Base-by-base conservation (phyloP, 1,284 basidiomycete species). In the Naganishia liquefaciens region DNA sequence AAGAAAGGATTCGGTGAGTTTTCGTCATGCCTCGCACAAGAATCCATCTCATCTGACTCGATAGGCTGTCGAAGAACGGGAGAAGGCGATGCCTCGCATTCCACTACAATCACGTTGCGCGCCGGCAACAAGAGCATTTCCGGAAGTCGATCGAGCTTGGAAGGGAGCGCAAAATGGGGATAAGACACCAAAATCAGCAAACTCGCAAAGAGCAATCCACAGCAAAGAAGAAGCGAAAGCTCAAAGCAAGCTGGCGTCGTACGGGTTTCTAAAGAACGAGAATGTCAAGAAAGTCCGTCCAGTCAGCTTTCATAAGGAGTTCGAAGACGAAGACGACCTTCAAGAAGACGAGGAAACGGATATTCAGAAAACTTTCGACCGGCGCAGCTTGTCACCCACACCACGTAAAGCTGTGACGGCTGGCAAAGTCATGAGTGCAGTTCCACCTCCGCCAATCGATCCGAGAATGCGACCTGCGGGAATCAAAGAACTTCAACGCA, bases 391-490 rank as follows among this genome's bases (percentile, higher is more conserved):
- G 5, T 52, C 49, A 13, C 60, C 49, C 10, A 62, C 60, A 13
- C 55, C 55, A 2, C 55, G 55, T 21, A 60, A 60, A 25, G 44
- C 46, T 27, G 27, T 39, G 17, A 23, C 27, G 10, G 42, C 21
- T 11, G 33, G 33, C 33, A 52, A 42, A 19, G 33, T 19, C 17
- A 17, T 62, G 27, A 25, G 49, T 11, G n/a, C 51, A 5, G 60
- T 62, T n/a, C 60, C 60, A n/a, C 19, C 37, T 1, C 60, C 60
- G 11, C 60, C 60, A 11, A 39, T 62, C n/a, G 60, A 62, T 46
- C 60, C 60, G 30, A 42, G 60, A 44, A 21, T 62, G 23, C 28
- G 28, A 17, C 60, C 60, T n/a, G 49, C 60, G 11, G 60, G 60
- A 5, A 28, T 52, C 23, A 62, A 37, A 40, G 60, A 62, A 30